Evolutionary conservation across 2,329 filamentous ascomycete species (phyloP), one percentile per base, ranked within the genome.

Genomic region (Colletotrichum australisinense): DNA sequence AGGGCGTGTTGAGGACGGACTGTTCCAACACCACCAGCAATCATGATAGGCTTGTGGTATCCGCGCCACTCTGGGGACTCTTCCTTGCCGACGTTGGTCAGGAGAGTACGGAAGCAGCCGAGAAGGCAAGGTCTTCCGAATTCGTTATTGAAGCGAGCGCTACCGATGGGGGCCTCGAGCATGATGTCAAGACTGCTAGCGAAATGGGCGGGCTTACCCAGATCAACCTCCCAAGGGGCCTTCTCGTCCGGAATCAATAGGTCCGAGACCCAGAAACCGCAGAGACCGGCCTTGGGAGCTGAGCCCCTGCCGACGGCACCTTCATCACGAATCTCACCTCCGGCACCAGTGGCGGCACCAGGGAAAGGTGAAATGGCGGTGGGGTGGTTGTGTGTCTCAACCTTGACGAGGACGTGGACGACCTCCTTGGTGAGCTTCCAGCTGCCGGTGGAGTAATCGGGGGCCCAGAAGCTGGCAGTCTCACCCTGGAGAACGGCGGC

Each of bases 11-110:
- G 92, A 16, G 97, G 96, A 71, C 97, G 88, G 35, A 98, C 96
- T 6, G 94, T 98, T 62, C 97, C 97, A 46, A 98, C 91, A 80
- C 97, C 97, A 80, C 97, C 97, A 75, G 97, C 97, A 84, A 99
- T 95, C 94, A 98, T 97, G 82, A 98, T 98, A 11, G 97, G 97
- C 86, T 99, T 99, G 84, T 98, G 97, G 81, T 97, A 99, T 28
- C 97, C 97, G 77, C 96, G 90, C 79, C 94, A 89, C 77, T 97
- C 95, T 24, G 88, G 88, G 22, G 80, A 77, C 4, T 81, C 81
- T 62, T 87, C 85, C 49, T 84, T 82, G 53, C 89, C 90, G 69
- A 93, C 88, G 70, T 91, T 88, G 56, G 92, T 93, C 35, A 97
- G 90, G 49, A 99, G 88, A 1, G 97, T 99, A 74, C 96, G 90